Conservation (phyloP, 1,284 basidiomycete species). For the Hypsizygus ulmarius region DNA sequence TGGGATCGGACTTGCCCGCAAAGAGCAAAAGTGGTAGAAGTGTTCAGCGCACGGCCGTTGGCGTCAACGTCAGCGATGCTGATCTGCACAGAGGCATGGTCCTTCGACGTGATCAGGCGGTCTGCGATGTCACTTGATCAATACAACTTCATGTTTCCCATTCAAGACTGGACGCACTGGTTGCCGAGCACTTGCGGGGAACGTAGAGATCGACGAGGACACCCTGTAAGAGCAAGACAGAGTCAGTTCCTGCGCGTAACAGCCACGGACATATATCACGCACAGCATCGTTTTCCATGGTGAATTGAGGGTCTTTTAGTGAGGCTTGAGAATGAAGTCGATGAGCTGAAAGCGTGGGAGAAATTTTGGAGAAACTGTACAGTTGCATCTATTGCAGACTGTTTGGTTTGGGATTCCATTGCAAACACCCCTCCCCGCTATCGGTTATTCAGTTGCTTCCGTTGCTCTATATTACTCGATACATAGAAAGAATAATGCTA, state of each 20-base stretch:
- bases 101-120: conserved; percentile 97
- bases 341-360: conserved; percentile 35
- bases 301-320: conserved; percentile 24
- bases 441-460: no score
- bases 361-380: conserved; percentile 35
- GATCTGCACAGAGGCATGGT: conserved; percentile 98
- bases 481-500: no score
- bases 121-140: conserved; percentile 45
- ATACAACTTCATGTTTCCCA: neutral
- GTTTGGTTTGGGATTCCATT: conserved; percentile 3
- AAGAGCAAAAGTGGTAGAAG: conserved; percentile 91
- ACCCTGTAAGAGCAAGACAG: conserved; percentile 55
- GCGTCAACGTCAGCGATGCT: conserved; percentile 94
- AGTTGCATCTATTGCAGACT: conserved; percentile 23
- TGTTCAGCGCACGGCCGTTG: conserved; percentile 84
- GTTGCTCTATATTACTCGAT: no score
- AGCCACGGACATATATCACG: conserved; percentile 3
- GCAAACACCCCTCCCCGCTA: conserved; percentile 5
- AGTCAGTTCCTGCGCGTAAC: conserved; percentile 4
- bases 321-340: conserved; percentile 25
- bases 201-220: conserved; percentile 99
- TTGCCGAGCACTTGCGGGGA: conserved; percentile 98
- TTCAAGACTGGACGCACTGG: conserved; percentile 60
- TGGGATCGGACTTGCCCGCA: conserved; percentile 92
- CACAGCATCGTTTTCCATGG: conserved; percentile 83